Evolutionary conservation across 257 asterid species (phyloP), one percentile per base, ranked within the genome.

Genomic region (Fraxinus pennsylvanica): DNA sequence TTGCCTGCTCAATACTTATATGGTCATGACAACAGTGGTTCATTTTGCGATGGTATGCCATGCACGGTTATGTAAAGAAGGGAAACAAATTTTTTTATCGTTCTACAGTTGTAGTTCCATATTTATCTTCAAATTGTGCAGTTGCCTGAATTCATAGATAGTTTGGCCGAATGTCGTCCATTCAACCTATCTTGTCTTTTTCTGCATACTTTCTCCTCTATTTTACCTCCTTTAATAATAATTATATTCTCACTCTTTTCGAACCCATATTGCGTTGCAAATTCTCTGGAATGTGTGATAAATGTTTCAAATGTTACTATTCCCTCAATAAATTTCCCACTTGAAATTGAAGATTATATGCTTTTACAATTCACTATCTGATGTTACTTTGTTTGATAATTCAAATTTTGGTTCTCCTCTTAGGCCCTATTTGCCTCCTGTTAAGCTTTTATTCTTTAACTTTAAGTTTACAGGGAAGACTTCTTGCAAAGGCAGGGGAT

Each of bases 391-490:
- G 50, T 61, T 70, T 43, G 65, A 13, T 43, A 68, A 32, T 80
- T 76, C 69, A 57, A 6, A 39, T 66, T 82, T 79, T 25, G 14
- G 15, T 65, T 29, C 61, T 63, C 72, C 32, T 39, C n/a, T 36
- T 74, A 70, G 82, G 78, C 54, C 59, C 68, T 33, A 12, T 76
- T 71, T 73, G 77, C 76, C 76, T 81, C 78, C 32, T 76, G 35
- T 84, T 84, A 84, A 91, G 87, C 83, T 79, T 89, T 90, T 81
- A 71, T 81, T 85, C 87, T 89, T 89, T 88, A 88, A 89, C 92
- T 91, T 81, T 87, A 95, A 95, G 97, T 95, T 91, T 94, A 95
- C 99, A 96, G 99, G 99, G 99, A 83, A 89, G 90, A 87, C 98
- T 96, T 88, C 98, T 91, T 85, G 98, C 98, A 73, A 91, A 83